phyloP scores from a whole-genome alignment of 148 eudicot species.

The Dysphania ambrosioides region DNA sequence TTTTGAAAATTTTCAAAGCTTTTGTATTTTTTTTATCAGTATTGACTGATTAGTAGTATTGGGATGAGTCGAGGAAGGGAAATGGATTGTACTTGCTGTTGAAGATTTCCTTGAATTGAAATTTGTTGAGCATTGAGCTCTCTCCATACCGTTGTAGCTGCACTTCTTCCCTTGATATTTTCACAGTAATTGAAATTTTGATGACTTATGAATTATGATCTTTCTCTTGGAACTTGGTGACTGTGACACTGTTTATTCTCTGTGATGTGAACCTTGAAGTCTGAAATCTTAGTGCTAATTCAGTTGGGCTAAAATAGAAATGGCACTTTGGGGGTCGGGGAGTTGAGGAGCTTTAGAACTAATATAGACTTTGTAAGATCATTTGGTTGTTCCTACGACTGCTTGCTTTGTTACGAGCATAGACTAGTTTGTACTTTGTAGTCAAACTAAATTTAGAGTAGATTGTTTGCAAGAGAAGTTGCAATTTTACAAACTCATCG shows the following conservation, averaged over 20 bases:
- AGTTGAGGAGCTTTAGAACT: not conserved
- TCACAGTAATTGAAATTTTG: not conserved
- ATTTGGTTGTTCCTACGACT: not conserved
- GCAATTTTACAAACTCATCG: not conserved
- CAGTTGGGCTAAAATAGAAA: not conserved
- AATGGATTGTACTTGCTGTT: slow-evolving; percentile 1
- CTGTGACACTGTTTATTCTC: not conserved
- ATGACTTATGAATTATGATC: not conserved
- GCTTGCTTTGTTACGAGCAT: not conserved
- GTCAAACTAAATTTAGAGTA: too few species aligned
- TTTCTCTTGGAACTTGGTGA: not conserved
- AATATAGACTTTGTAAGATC: not conserved
- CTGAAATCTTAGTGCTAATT: not conserved
- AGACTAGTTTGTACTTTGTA: too few species aligned
- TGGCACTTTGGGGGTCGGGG: not conserved
- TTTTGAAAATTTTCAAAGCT: not conserved
- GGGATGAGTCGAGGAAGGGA: not conserved
- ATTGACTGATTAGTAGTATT: not conserved
- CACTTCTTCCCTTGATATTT: not conserved
- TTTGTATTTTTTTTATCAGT: not conserved
- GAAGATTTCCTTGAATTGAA: slow-evolving; percentile 1
- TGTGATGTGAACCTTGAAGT: not conserved
- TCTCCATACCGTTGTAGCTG: not conserved
- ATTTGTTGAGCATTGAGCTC: slow-evolving; percentile 4
- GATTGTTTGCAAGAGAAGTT: not conserved